A percentile compares a stretch with the other conserved stretches of the same genome.
These are phyloP conservation scores for Penicillium goetzii DNA, from an alignment of 495 filamentous ascomycete genomes.

Conservation along the genomic window DNA sequence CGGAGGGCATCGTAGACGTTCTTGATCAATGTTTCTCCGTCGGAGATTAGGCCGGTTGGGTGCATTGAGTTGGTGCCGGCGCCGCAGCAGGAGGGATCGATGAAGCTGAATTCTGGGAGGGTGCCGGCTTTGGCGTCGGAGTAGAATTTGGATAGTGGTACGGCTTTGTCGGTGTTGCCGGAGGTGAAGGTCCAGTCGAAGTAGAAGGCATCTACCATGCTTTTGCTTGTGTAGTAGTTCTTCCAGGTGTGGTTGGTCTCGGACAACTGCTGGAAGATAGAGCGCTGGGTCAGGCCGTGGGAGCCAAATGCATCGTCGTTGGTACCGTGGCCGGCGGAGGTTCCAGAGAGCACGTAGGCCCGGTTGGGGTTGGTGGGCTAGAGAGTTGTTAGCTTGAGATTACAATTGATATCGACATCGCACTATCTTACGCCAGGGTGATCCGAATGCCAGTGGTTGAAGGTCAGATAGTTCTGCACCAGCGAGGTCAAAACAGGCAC, in stretches of 20 bases:
- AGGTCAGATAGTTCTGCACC: constrained; percentile 55
- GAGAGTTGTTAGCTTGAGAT: constrained; percentile 16
- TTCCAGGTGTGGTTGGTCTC: constrained; percentile 50
- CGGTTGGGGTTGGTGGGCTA: constrained; percentile 56
- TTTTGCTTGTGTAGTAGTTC: constrained; percentile 51
- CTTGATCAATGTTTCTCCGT: constrained; percentile 55
- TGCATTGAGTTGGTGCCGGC: constrained; percentile 52
- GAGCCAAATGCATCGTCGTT: constrained; percentile 48
- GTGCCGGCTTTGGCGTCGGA: constrained; percentile 41
- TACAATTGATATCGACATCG: background rate
- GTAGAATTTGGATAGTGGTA: constrained; percentile 41
- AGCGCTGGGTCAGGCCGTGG: constrained; percentile 44
- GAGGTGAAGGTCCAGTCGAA: constrained; percentile 48
- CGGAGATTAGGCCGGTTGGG: constrained; percentile 47
- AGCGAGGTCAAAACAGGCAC: constrained; percentile 51
- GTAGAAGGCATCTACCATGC: constrained; percentile 40
- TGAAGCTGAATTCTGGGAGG: constrained; percentile 52
- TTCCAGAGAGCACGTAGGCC: constrained; percentile 49
- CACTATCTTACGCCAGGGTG: constrained; percentile 48
- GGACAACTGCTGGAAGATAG: constrained; percentile 53
- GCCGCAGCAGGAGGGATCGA: constrained; percentile 58
- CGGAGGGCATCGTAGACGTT: constrained; percentile 54
- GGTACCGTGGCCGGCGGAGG: constrained; percentile 49
- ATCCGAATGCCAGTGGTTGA: constrained; percentile 57
- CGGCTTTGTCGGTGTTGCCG: constrained; percentile 38